A percentile compares a stretch with the other conserved stretches of the same genome.
These are phyloP conservation scores for Stentor roeselii DNA, from an alignment of 73 alveolate genomes.

Conservation along the genomic window DNA sequence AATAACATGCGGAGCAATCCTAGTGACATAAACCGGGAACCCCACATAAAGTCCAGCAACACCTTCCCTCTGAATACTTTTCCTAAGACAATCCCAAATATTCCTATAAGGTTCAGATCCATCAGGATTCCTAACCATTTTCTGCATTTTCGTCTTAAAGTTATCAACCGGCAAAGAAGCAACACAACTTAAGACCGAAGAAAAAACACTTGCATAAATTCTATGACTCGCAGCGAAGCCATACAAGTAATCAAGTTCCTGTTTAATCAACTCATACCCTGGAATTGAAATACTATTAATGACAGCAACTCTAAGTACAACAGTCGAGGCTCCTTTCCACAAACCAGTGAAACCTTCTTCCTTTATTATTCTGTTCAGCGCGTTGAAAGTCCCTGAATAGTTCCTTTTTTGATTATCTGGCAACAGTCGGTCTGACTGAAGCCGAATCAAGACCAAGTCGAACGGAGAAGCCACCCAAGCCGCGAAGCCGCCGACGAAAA, in stretches of 20 bases:
- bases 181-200: conserved; percentile 12
- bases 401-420: too few species aligned
- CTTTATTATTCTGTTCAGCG: conserved; percentile 54
- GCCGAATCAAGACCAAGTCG: conserved; percentile 65
- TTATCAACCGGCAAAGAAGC: conserved; percentile 38
- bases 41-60: conserved; percentile 29
- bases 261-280: conserved; percentile 72
- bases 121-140: conserved; percentile 24
- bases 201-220: not conserved
- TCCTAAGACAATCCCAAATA: conserved; percentile 30
- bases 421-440: conserved; percentile 61
- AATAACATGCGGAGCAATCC: conserved; percentile 37
- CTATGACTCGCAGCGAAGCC: conserved; percentile 13
- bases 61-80: conserved; percentile 27
- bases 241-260: conserved; percentile 34
- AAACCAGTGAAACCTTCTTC: conserved; percentile 71
- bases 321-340: conserved; percentile 80
- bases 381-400: conserved; percentile 64
- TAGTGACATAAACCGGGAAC: conserved; percentile 27
- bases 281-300: conserved; percentile 66
- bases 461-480: conserved; percentile 71
- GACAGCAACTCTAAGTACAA: conserved; percentile 68
- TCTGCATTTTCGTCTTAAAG: conserved; percentile 33
- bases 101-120: conserved; percentile 33
- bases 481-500: conserved; percentile 69